A percentile compares a stretch with the other conserved stretches of the same genome.
Evolutionary conservation across 257 asterid species (phyloP).

Genomic region (Solanum ossicruentum): DNA sequence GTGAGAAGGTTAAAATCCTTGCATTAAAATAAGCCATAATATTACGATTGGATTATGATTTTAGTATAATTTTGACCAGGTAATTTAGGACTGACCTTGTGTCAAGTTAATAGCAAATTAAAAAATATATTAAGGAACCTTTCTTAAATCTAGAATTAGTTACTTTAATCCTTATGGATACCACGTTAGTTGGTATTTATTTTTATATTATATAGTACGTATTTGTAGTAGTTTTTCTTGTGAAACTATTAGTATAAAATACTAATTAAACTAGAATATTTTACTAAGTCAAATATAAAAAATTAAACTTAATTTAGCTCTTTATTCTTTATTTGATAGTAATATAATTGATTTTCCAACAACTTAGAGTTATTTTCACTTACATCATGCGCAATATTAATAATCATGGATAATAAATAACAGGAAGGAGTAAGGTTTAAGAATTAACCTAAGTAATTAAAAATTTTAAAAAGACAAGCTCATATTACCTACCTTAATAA

Average conservation of each 20-base stretch:
- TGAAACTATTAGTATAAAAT: neutral
- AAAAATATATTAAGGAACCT: too few species aligned
- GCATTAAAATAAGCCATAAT: neutral
- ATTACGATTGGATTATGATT: neutral
- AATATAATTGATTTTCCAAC: neutral
- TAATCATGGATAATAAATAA: neutral
- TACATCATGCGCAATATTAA: neutral
- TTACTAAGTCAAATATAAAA: neutral
- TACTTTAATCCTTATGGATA: neutral
- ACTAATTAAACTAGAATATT: neutral
- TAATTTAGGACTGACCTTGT: neutral
- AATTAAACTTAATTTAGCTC: neutral
- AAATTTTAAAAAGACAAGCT: neutral
- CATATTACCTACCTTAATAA: neutral
- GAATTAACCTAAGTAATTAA: too few species aligned
- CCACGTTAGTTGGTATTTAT: neutral
- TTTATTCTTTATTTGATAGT: neutral
- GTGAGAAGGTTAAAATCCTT: neutral
- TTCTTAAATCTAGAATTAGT: too few species aligned
- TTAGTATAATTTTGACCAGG: neutral
- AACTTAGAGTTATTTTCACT: neutral
- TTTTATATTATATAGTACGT: neutral
- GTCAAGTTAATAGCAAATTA: neutral
- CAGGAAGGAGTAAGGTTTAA: neutral
- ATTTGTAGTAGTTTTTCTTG: neutral